A percentile compares a stretch with the other conserved stretches of the same genome.
Evolutionary conservation across 2,329 filamentous ascomycete species (phyloP).

Genomic region (Cercospora nicotianae): DNA sequence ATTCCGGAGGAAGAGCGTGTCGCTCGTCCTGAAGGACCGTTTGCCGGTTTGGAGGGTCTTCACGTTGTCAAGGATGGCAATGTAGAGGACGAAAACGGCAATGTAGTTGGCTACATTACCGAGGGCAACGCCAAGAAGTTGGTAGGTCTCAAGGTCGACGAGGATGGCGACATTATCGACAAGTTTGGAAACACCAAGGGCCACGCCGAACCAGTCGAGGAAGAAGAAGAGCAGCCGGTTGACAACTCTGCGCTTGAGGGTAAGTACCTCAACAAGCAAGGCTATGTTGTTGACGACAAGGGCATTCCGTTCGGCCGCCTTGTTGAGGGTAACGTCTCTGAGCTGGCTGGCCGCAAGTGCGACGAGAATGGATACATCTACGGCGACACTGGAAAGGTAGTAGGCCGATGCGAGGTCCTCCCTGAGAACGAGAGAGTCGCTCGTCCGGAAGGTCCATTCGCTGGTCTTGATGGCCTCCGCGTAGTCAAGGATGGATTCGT

Average conservation of each 20-base stretch:
- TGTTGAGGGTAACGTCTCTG: slow-evolving; percentile 58
- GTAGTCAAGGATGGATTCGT: slow-evolving; percentile 70
- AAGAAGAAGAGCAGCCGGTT: slow-evolving; percentile 39
- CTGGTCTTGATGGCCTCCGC: slow-evolving; percentile 63
- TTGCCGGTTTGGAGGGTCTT: slow-evolving; percentile 64
- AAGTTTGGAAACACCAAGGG: slow-evolving; percentile 64
- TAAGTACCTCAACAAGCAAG: slow-evolving; percentile 58
- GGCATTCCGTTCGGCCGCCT: slow-evolving; percentile 58
- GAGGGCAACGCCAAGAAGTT: slow-evolving; percentile 72
- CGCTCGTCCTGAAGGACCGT: slow-evolving; percentile 62
- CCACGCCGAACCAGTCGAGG: slow-evolving; percentile 60
- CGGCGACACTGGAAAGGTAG: slow-evolving; percentile 57
- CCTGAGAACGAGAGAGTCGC: slow-evolving; percentile 58
- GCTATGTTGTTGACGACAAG: slow-evolving; percentile 56
- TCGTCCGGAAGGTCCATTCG: slow-evolving; percentile 66
- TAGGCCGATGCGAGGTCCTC: slow-evolving; percentile 60
- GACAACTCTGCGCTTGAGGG: slow-evolving; percentile 59
- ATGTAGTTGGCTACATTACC: slow-evolving; percentile 69
- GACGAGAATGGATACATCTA: slow-evolving; percentile 59
- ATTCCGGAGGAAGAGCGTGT: slow-evolving; percentile 60
- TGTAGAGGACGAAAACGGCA: slow-evolving; percentile 74
- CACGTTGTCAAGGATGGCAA: slow-evolving; percentile 69
- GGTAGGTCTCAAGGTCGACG: slow-evolving; percentile 72
- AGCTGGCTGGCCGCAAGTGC: slow-evolving; percentile 58
- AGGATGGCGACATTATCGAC: slow-evolving; percentile 80